Conservation (phyloP, 1,284 basidiomycete species). For the Ustilago loliicola region DNA sequence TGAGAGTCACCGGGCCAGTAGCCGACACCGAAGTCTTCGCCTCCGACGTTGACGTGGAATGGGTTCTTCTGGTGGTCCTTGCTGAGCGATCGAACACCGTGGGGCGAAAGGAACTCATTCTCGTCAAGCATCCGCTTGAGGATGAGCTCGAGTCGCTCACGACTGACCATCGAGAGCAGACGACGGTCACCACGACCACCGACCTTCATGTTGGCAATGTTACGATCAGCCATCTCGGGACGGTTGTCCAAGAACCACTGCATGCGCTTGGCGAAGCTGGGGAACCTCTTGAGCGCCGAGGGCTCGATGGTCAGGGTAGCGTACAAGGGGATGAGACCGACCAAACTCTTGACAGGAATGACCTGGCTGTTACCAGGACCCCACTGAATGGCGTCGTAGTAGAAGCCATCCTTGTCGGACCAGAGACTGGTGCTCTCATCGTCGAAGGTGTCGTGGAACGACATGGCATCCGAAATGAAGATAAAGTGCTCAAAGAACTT, state of each 20-base stretch:
- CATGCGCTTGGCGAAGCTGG: slow-evolving; percentile 97
- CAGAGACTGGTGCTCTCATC: slow-evolving; percentile 81
- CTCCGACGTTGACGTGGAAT: slow-evolving; percentile 93
- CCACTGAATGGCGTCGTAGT: slow-evolving; percentile 96
- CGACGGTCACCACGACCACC: slow-evolving; percentile 79
- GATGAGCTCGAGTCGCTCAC: slow-evolving; percentile 88
- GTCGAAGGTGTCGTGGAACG: slow-evolving; percentile 78
- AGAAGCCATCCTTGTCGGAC: slow-evolving; percentile 97
- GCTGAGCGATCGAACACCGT: slow-evolving; percentile 88
- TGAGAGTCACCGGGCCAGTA: slow-evolving; percentile 98
- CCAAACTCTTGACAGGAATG: slow-evolving; percentile 90
- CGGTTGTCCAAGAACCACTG: slow-evolving; percentile 98
- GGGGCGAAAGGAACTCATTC: slow-evolving; percentile 89
- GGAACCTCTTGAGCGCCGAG: slow-evolving; percentile 86
- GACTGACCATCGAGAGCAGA: slow-evolving; percentile 88
- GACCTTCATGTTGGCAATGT: slow-evolving; percentile 89
- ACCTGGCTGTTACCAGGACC: slow-evolving; percentile 79
- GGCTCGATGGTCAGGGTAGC: slow-evolving; percentile 95
- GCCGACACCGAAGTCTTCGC: slow-evolving; percentile 88
- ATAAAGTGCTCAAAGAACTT: slow-evolving; percentile 87
- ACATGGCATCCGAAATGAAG: slow-evolving; percentile 80
- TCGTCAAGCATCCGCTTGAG: slow-evolving; percentile 93
- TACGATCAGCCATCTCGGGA: slow-evolving; percentile 85
- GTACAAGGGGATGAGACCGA: slow-evolving; percentile 95
- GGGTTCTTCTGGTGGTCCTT: slow-evolving; percentile 91